Evolutionary conservation across 345 rosid species (phyloP).

Genomic region (Pistacia atlantica): DNA sequence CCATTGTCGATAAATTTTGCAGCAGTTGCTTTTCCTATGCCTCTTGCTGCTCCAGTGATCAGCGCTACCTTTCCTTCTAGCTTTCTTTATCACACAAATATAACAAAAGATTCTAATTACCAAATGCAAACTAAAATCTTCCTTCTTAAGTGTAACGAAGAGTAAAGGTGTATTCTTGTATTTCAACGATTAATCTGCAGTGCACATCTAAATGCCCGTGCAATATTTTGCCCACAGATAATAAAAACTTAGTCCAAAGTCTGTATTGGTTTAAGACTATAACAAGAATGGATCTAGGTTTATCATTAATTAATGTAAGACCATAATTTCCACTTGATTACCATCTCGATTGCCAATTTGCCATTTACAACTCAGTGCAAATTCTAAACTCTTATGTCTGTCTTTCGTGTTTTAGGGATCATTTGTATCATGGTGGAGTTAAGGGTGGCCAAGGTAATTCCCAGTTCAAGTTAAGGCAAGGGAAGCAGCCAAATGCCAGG

Average conservation of each 20-base stretch:
- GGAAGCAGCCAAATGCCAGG: neutral
- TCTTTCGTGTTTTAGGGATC: neutral
- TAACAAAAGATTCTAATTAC: constrained; percentile 6
- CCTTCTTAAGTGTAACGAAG: neutral
- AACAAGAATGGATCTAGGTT: neutral
- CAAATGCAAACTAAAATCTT: neutral
- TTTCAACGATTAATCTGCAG: neutral
- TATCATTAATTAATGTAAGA: neutral
- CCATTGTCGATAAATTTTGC: constrained; percentile 65
- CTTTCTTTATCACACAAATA: constrained; percentile 37
- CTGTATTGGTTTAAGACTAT: neutral
- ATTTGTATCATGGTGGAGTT: too few species aligned
- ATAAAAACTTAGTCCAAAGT: neutral
- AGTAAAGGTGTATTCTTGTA: neutral
- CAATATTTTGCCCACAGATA: neutral
- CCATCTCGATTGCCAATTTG: too few species aligned
- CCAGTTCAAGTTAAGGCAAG: neutral
- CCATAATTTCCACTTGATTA: neutral
- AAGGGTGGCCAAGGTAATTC: neutral
- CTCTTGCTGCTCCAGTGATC: constrained; percentile 90
- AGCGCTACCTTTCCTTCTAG: constrained; percentile 85
- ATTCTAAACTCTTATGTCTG: neutral
- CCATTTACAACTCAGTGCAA: neutral
- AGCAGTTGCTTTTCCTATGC: constrained; percentile 84
- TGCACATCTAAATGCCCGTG: neutral